phyloP scores from a whole-genome alignment of 495 filamentous ascomycete genomes.

The Aspergillus affinis region DNA sequence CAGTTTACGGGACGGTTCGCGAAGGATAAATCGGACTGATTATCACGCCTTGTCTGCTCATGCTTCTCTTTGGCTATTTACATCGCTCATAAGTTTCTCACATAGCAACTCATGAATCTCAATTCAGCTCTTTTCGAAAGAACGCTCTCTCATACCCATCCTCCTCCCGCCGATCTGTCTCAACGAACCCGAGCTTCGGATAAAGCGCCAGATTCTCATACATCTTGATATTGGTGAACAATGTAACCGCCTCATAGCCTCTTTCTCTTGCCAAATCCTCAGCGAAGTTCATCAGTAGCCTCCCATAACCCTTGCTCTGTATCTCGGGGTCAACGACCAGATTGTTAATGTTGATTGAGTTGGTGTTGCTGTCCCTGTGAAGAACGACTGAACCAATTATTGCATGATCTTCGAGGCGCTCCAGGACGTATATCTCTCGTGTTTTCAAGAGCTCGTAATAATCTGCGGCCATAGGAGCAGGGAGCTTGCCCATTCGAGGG shows the following conservation, averaged over 20 bases:
- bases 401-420: neutral
- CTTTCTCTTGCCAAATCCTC: constrained; percentile 14
- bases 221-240: constrained; percentile 42
- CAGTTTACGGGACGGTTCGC: constrained; percentile 24
- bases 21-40: neutral
- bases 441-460: constrained; percentile 22
- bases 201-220: constrained; percentile 37
- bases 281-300: constrained; percentile 23
- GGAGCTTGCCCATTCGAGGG: constrained; percentile 34
- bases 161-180: constrained; percentile 27
- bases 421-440: constrained; percentile 19
- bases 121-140: constrained; percentile 22
- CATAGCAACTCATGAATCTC: neutral
- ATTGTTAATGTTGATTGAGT: constrained; percentile 25
- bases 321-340: constrained; percentile 30
- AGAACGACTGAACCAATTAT: constrained; percentile 21
- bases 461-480: constrained; percentile 34
- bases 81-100: neutral
- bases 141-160: constrained; percentile 37
- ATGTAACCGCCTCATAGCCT: constrained; percentile 15
- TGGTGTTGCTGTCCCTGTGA: constrained; percentile 7
- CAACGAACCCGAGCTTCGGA: constrained; percentile 33
- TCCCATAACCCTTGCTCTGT: constrained; percentile 35
- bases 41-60: neutral
- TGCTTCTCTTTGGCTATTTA: neutral